These are phyloP conservation scores for Trametes cubensis DNA, from an alignment of 768 basidiomycete species.

Conservation along the genomic window DNA sequence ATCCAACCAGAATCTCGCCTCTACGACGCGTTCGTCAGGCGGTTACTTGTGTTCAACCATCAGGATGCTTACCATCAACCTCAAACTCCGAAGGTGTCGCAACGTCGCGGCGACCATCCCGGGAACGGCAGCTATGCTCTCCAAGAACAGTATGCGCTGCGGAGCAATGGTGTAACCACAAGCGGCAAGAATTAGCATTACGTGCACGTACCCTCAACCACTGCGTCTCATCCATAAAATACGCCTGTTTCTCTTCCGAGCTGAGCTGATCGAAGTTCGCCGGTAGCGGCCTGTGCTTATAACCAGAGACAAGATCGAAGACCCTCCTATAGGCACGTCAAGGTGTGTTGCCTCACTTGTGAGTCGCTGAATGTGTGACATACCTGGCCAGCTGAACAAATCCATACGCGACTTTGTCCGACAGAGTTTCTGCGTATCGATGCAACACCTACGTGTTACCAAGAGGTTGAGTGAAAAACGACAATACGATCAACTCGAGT, in stretches of 20 bases:
- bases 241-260: constrained; percentile 73
- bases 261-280: constrained; percentile 60
- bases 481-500: too few relatives aligned
- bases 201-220: constrained; percentile 68
- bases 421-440: constrained; percentile 59
- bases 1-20: constrained; percentile 76
- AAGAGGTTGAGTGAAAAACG: background rate
- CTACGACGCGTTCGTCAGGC: constrained; percentile 30
- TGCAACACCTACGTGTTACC: constrained; percentile 63
- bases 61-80: constrained; percentile 78
- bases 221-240: constrained; percentile 68
- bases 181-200: background rate
- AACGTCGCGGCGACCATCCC: constrained; percentile 93
- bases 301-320: constrained; percentile 86
- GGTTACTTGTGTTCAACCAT: too few relatives aligned
- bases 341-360: background rate
- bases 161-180: background rate
- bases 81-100: constrained; percentile 85
- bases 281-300: constrained; percentile 74
- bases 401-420: constrained; percentile 72
- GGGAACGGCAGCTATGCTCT: constrained; percentile 94
- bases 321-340: constrained; percentile 46
- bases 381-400: constrained; percentile 60
- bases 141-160: constrained; percentile 68
- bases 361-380: constrained; percentile 30